These are phyloP conservation scores for Lizonia empirigonia DNA, from an alignment of 2,329 filamentous ascomycete genomes.

Conservation along the genomic window DNA sequence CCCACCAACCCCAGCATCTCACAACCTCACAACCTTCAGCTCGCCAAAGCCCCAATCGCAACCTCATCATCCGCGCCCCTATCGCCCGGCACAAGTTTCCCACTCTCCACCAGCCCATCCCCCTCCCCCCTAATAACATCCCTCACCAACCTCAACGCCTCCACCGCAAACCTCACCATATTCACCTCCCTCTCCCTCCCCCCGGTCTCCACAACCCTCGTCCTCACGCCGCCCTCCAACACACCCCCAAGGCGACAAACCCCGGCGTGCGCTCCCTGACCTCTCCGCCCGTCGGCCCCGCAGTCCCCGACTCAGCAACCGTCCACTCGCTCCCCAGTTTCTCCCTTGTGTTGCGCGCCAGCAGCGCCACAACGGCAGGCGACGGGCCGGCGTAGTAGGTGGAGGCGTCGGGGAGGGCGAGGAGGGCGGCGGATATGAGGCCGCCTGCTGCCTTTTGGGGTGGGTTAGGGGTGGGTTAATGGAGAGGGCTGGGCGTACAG, in stretches of 20 bases:
- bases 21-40: neutral
- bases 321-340: slow-evolving; percentile 63
- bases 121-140: slow-evolving; percentile 59
- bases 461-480: slow-evolving; percentile 4
- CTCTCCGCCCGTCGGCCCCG: slow-evolving; percentile 64
- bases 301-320: slow-evolving; percentile 65
- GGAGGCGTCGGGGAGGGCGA: slow-evolving; percentile 64
- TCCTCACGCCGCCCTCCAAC: slow-evolving; percentile 58
- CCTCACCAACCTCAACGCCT: slow-evolving; percentile 61
- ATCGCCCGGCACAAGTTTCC: slow-evolving; percentile 8
- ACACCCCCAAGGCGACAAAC: slow-evolving; percentile 68
- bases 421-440: slow-evolving; percentile 63
- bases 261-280: slow-evolving; percentile 64
- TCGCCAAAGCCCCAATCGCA: slow-evolving; percentile 11
- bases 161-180: slow-evolving; percentile 67
- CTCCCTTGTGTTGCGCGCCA: slow-evolving; percentile 63
- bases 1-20: neutral
- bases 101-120: slow-evolving; percentile 1
- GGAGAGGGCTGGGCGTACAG: slow-evolving; percentile 45
- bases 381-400: slow-evolving; percentile 64
- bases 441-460: slow-evolving; percentile 65
- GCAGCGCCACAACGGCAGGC: slow-evolving; percentile 60
- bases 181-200: slow-evolving; percentile 62
- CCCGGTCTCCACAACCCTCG: slow-evolving; percentile 62
- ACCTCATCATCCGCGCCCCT: neutral